These are phyloP conservation scores for Esteya vermicola DNA, from an alignment of 2,329 filamentous ascomycete species.

Conservation along the genomic window DNA sequence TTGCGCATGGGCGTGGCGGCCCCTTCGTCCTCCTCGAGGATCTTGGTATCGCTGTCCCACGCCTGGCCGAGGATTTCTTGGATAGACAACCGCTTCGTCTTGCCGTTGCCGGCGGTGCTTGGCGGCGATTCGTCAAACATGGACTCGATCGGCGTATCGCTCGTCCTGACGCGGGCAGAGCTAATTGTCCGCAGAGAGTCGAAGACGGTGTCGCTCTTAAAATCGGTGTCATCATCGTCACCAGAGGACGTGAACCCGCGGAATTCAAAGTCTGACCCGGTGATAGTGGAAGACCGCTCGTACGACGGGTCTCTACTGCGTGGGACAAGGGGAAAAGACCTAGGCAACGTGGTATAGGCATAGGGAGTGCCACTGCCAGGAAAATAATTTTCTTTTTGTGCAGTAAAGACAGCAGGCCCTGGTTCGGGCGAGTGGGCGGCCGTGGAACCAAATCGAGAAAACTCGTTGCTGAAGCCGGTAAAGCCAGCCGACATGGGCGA, in stretches of 20 bases:
- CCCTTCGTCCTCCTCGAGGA: constrained; percentile 49
- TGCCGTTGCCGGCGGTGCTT: constrained; percentile 36
- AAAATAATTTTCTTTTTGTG: not conserved
- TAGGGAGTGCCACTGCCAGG: not conserved
- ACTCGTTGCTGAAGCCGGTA: constrained; percentile 40
- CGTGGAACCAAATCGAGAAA: constrained; percentile 28
- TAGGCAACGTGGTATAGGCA: constrained; percentile 11
- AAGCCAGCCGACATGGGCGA: constrained; percentile 36
- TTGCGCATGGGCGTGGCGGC: constrained; percentile 33
- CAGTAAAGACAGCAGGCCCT: not conserved
- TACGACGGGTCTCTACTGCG: constrained; percentile 23
- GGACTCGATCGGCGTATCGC: constrained; percentile 60
- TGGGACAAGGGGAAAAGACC: constrained; percentile 19
- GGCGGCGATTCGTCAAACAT: constrained; percentile 71
- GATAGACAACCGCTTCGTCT: constrained; percentile 41
- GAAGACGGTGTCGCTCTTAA: constrained; percentile 62
- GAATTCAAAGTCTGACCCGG: constrained; percentile 52
- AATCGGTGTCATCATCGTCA: constrained; percentile 67
- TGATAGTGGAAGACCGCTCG: constrained; percentile 49
- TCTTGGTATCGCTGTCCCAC: constrained; percentile 40
- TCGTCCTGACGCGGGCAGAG: constrained; percentile 50
- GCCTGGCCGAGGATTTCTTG: constrained; percentile 42
- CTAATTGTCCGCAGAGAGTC: constrained; percentile 62
- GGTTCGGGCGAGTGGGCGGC: not conserved
- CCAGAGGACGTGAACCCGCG: constrained; percentile 46